Conservation (phyloP, 208 protist genomes). For the Trypanosoma congolense region DNA sequence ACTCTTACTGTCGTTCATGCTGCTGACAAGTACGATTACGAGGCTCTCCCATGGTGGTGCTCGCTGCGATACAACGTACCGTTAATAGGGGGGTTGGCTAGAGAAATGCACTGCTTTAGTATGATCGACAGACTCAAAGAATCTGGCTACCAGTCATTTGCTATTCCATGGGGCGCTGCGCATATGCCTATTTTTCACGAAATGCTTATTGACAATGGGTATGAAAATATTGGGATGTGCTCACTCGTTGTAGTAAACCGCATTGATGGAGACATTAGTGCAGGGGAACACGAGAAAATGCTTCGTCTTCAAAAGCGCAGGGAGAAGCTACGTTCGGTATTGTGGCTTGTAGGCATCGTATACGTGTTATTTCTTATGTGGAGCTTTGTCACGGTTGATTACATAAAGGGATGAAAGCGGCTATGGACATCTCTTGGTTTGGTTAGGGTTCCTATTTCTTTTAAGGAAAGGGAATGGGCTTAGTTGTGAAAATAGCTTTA, state of each 20-base stretch:
- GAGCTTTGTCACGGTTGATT: constrained; percentile 38
- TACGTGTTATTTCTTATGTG: constrained; percentile 23
- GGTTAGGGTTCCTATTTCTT: constrained; percentile 6
- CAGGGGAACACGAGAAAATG: constrained; percentile 60
- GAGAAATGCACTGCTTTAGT: constrained; percentile 78
- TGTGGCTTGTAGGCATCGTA: constrained; percentile 27
- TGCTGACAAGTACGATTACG: constrained; percentile 85
- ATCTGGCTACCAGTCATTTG: constrained; percentile 75
- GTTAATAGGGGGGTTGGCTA: constrained; percentile 52
- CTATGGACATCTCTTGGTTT: constrained; percentile 13
- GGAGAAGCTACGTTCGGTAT: constrained; percentile 14
- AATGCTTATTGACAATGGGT: constrained; percentile 82
- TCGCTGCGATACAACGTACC: constrained; percentile 74
- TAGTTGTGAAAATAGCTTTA: constrained; percentile 5
- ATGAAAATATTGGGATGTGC: constrained; percentile 62
- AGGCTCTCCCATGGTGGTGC: constrained; percentile 74
- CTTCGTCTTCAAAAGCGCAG: constrained; percentile 33
- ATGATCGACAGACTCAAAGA: constrained; percentile 59
- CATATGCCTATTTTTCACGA: constrained; percentile 86
- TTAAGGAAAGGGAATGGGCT: not conserved
- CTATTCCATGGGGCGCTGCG: constrained; percentile 77
- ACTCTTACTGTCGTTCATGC: constrained; percentile 80
- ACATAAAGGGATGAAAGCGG: constrained; percentile 13
- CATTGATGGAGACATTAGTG: constrained; percentile 63
- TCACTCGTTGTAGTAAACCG: constrained; percentile 55